Evolutionary conservation across 345 rosid genomes (phyloP), one percentile per base, ranked within the genome.

Genomic region (Salix suchowensis): DNA sequence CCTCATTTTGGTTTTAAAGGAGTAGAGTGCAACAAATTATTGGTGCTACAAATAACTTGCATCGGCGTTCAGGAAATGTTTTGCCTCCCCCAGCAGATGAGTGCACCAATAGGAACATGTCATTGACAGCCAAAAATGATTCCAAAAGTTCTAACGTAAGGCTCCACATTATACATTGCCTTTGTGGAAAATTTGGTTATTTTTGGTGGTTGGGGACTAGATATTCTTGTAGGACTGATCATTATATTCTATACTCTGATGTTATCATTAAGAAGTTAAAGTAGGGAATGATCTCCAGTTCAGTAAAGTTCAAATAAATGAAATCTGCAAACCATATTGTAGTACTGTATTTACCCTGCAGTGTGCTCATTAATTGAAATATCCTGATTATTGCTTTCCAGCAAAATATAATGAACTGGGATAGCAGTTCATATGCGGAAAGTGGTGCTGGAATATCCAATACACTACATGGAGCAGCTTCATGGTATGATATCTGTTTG

Each of bases 61-160:
- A 68, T 65, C 82, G 79, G 24, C 76, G 76, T 52, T 64, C 82
- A 19, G 82, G 82, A 71, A 71, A 67, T 74, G 71, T 80, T 39
- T 71, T 80, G 61, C 82, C 82, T 70, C 76, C 82, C 10, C 77
- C 80, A 42, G 46, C 70, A 3, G 77, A 72, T 60, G 83, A 81
- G 12, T 81, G 50, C 28, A 44, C 55, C 16, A 48, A 80, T 71
- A 70, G 52, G 64, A 76, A 61, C 42, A 26, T 61, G 26, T 44
- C 74, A 68, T 73, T 74, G 36, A 36, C 62, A 4, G 67, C 68
- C 64, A 75, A 34, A 80, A 76, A 36, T 21, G 66, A 71, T 69
- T 15, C 61, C 52, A 75, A 37, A 68, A 18, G 21, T 62, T 42
- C 76, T 39, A 42, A 11, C 46, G 46, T 42, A 42, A 42, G 46